These are phyloP conservation scores for Blastomyces parvus DNA, from an alignment of 2,329 filamentous ascomycete genomes.

Conservation along the genomic window DNA sequence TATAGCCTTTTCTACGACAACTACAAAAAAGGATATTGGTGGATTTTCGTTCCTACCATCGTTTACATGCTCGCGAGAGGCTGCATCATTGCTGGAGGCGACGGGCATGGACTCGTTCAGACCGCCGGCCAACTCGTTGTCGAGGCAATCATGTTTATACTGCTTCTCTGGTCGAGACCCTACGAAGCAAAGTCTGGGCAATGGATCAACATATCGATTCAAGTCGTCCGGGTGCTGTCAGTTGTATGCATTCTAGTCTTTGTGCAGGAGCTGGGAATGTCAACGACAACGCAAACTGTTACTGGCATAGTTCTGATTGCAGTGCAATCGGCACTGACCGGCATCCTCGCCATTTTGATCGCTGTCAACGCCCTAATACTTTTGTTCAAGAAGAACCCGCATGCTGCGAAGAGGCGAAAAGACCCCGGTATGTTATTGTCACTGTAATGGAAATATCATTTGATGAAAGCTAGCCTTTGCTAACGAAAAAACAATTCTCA, in stretches of 20 bases:
- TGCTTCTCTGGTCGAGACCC: slow-evolving; percentile 77
- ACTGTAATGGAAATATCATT: not conserved
- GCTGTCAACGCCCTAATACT: slow-evolving; percentile 77
- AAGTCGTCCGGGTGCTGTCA: slow-evolving; percentile 78
- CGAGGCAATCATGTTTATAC: slow-evolving; percentile 65
- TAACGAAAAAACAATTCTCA: slow-evolving; percentile 10
- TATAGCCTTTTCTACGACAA: slow-evolving; percentile 97
- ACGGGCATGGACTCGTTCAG: slow-evolving; percentile 78
- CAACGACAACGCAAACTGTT: slow-evolving; percentile 86
- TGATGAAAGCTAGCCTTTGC: not conserved
- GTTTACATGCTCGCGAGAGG: slow-evolving; percentile 87
- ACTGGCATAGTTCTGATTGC: slow-evolving; percentile 87
- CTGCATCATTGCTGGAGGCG: slow-evolving; percentile 69
- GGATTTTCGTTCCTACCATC: slow-evolving; percentile 85
- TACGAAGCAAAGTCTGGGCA: slow-evolving; percentile 81
- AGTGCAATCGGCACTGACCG: slow-evolving; percentile 79
- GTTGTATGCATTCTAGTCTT: slow-evolving; percentile 85
- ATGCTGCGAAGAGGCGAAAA: slow-evolving; percentile 72
- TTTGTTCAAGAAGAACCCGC: slow-evolving; percentile 79
- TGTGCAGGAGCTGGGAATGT: slow-evolving; percentile 82
- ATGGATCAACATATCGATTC: slow-evolving; percentile 87
- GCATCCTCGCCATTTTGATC: slow-evolving; percentile 74
- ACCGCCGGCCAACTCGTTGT: slow-evolving; percentile 69
- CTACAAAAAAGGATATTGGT: slow-evolving; percentile 93
- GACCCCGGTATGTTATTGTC: slow-evolving; percentile 63